These are phyloP conservation scores for Ensete ventricosum DNA, from an alignment of 176 grass and related monocot species.

Conservation along the genomic window DNA sequence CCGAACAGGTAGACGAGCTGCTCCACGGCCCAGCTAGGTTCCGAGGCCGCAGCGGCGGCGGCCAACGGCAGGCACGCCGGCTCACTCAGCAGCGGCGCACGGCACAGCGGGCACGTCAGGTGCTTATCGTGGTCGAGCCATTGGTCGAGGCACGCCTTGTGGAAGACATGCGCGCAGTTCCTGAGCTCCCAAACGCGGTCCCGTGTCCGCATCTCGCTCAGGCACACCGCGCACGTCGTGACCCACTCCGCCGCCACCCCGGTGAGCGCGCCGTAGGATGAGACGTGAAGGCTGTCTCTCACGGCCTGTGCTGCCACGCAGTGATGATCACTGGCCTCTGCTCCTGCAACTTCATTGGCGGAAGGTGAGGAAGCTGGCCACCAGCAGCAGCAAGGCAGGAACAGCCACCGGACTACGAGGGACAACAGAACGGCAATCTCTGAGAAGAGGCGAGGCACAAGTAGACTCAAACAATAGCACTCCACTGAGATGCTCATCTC, in stretches of 20 bases:
- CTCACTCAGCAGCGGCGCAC: not conserved
- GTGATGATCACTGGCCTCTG: not conserved
- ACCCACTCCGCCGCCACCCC: not conserved
- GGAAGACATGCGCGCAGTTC: no score
- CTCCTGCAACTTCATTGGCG: not conserved
- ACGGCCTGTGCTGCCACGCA: not conserved
- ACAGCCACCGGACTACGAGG: not conserved
- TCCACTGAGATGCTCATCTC: not conserved
- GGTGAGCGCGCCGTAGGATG: not conserved
- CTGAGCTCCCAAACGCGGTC: no score
- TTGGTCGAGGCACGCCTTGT: no score
- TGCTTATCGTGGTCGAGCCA: no score
- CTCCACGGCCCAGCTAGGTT: constrained; percentile 1
- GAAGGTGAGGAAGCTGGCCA: not conserved
- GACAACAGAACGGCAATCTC: not conserved
- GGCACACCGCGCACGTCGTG: constrained; percentile 4
- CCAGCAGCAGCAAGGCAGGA: not conserved
- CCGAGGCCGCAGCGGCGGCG: not conserved
- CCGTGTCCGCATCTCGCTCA: not conserved
- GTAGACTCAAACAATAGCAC: not conserved
- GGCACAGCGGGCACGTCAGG: no score
- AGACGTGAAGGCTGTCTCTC: not conserved
- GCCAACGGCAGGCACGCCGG: not conserved
- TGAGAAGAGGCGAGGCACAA: not conserved
- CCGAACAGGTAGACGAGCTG: constrained; percentile 3